Base-by-base conservation (phyloP, 495 filamentous ascomycete genomes). In the Aspergillus sclerotioniger region DNA sequence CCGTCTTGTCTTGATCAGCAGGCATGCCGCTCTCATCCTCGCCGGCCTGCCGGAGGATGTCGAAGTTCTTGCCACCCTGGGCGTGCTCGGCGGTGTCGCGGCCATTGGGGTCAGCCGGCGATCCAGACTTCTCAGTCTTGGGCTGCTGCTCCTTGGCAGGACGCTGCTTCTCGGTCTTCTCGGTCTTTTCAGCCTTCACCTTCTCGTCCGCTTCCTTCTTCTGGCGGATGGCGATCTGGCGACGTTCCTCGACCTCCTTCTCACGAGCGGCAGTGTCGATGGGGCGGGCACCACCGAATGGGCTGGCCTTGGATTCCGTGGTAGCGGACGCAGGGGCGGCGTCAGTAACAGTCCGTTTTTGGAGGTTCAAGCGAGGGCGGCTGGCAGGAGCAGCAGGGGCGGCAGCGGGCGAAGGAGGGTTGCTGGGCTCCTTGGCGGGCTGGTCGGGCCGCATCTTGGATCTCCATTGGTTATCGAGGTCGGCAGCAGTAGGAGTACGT, bases 181-280 rank as follows among this genome's bases (percentile, higher is more conserved):
- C 80, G 2, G 69, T 78, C 69, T 84, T 86, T 54, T 94, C 91
- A 57, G 88, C 83, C 68, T 87, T 88, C 19, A 84, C 86, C 74
- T 93, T 95, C 46, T 96, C 91, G 4, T 96, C 93, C 0, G 85
- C 84, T 53, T 96, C 93, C 71, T 88, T 90, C 82, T 91, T 96
- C 64, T 90, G 87, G 59, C 85, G 87, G 49, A 90, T 28, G 3
- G 84, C 82, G 50, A 87, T 77, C 65, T 88, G 78, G 57, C 88
- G 84, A 78, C 89, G 92, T 76, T 96, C 92, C 67, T 92, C 93
- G 29, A 98, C 84, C 71, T 96, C 88, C 54, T 84, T 87, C 75
- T 96, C 93, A 48, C 88, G 83, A 8, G 91, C 81, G 17, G 90
- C 89, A 49, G 91, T 96, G 72, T 97, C 91, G 59, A 95, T 95